phyloP scores from a whole-genome alignment of 345 rosid species.

The Clausena lansium region DNA sequence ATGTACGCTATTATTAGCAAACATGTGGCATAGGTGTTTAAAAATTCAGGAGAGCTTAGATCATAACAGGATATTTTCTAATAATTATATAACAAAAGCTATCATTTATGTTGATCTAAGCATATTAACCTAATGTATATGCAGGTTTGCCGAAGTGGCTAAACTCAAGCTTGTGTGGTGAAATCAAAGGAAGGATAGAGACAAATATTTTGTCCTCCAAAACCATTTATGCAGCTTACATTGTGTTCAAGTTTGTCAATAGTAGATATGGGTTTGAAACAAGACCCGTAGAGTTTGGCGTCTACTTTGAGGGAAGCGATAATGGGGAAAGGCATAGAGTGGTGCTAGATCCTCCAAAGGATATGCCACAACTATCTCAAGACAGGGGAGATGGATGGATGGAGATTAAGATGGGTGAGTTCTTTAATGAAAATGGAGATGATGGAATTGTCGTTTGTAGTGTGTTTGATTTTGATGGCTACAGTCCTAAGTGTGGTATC shows the following conservation, averaged over 20 bases:
- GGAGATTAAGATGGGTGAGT: constrained; percentile 43
- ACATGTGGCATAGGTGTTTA: no score
- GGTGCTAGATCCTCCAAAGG: not conserved
- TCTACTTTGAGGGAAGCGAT: not conserved
- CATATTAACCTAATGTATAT: not conserved
- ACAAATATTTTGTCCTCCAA: constrained; percentile 16
- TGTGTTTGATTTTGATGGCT: no score
- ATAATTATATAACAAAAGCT: no score
- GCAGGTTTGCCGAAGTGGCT: constrained; percentile 31
- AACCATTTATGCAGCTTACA: constrained; percentile 27
- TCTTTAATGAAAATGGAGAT: constrained; percentile 33
- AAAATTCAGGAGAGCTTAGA: no score
- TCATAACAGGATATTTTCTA: not conserved
- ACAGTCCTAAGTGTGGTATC: no score
- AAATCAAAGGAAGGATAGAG: constrained; percentile 17
- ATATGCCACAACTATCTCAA: not conserved
- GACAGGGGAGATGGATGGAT: constrained; percentile 41
- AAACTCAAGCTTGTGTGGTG: constrained; percentile 14
- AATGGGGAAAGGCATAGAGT: not conserved
- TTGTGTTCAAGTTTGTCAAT: constrained; percentile 17
- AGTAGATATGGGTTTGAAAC: not conserved
- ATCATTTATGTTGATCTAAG: not conserved
- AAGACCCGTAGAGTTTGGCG: constrained; percentile 10
- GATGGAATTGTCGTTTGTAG: constrained; percentile 2
- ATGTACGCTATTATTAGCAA: no score